These are phyloP conservation scores for Talaromyces stipitatus DNA, from an alignment of 495 filamentous ascomycete genomes.

Conservation along the genomic window DNA sequence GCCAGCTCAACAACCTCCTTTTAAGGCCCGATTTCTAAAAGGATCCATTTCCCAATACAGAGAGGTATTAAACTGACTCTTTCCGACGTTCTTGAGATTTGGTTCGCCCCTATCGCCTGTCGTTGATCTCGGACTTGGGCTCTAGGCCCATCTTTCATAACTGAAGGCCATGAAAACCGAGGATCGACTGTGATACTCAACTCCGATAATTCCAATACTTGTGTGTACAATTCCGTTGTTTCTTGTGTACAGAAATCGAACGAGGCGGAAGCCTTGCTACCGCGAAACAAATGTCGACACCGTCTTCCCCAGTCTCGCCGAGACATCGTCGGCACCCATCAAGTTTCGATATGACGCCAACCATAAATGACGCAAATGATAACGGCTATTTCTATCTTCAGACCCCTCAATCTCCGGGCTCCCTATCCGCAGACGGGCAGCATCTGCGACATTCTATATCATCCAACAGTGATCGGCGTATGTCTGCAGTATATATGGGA, in stretches of 20 bases:
- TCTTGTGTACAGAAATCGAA: background rate
- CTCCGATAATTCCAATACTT: background rate
- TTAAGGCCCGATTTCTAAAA: background rate
- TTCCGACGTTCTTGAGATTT: background rate
- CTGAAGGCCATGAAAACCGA: background rate
- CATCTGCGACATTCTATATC: conserved; percentile 45
- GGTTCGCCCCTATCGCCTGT: background rate
- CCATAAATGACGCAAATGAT: conserved; percentile 8
- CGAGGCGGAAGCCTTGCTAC: too few relatives aligned
- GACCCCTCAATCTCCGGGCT: conserved; percentile 21
- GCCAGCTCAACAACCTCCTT: background rate
- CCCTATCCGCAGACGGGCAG: conserved; percentile 27
- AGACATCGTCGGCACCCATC: conserved; percentile 58
- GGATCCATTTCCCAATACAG: background rate
- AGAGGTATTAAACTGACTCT: background rate
- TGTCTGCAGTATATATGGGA: conserved; percentile 34
- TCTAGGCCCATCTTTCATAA: background rate
- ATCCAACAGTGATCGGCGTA: conserved; percentile 41
- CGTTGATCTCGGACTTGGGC: background rate
- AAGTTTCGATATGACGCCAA: conserved; percentile 45
- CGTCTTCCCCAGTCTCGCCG: conserved; percentile 58
- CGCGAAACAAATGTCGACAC: conserved; percentile 23
- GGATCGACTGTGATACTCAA: background rate
- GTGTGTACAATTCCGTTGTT: background rate
- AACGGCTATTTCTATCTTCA: conserved; percentile 21